phyloP scores from a whole-genome alignment of 495 filamentous ascomycete genomes.

The Aspergillus hancockii region DNA sequence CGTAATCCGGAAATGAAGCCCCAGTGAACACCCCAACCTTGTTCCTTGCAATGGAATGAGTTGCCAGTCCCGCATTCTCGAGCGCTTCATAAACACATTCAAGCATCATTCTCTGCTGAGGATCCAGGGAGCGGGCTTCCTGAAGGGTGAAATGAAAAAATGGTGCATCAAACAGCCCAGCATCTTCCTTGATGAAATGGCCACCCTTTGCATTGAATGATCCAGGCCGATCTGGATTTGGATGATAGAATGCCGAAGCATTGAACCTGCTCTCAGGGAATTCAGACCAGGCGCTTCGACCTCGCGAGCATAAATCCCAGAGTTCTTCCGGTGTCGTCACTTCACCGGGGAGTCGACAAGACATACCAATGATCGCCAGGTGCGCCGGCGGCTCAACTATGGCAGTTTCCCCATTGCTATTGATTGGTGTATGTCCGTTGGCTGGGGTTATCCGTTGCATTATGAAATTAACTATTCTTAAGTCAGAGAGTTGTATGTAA shows the following conservation, averaged over 20 bases:
- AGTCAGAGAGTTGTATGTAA: background rate
- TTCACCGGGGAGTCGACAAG: constrained; percentile 49
- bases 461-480: background rate
- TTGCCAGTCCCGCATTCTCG: constrained; percentile 38
- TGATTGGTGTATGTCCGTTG: background rate
- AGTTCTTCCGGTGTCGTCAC: constrained; percentile 56
- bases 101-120: constrained; percentile 47
- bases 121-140: constrained; percentile 48
- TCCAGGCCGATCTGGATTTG: background rate
- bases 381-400: constrained; percentile 19
- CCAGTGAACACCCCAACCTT: constrained; percentile 2
- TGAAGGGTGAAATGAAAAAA: constrained; percentile 56
- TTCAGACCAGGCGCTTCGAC: constrained; percentile 29
- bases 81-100: constrained; percentile 59
- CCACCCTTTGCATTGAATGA: constrained; percentile 20
- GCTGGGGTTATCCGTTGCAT: background rate
- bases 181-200: constrained; percentile 51
- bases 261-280: constrained; percentile 4
- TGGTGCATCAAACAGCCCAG: constrained; percentile 52
- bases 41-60: background rate
- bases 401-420: constrained; percentile 5
- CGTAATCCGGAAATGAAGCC: constrained; percentile 1
- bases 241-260: background rate
- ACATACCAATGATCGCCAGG: constrained; percentile 50
- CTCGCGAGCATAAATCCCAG: constrained; percentile 50